Percentiles rank a stretch among this genome's conserved stretches.
phyloP scores from a whole-genome alignment of 768 basidiomycete species.

The Suillus cothurnatus region DNA sequence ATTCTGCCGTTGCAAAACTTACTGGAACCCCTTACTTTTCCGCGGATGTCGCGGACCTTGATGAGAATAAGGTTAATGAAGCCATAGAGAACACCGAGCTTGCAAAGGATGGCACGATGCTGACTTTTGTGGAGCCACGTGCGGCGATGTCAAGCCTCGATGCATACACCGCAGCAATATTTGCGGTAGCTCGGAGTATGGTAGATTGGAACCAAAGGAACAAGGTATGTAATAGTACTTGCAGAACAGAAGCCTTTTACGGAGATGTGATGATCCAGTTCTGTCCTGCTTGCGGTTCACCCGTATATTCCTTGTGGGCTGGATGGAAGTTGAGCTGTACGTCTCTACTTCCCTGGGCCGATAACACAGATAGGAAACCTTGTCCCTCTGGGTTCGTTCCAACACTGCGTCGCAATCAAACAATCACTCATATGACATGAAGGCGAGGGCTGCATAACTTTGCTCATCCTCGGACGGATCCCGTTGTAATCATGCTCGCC shows the following conservation, averaged over 20 bases:
- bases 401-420: conserved; percentile 3
- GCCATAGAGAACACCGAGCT: conserved; percentile 42
- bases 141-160: conserved; percentile 57
- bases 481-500: conserved; percentile 90
- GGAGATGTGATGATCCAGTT: conserved; percentile 51
- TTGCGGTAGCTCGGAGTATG: conserved; percentile 78
- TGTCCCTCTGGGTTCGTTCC: conserved; percentile 71
- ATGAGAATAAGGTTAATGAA: conserved; percentile 44
- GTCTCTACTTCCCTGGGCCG: conserved; percentile 73
- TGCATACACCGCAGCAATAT: conserved; percentile 69
- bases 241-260: not conserved
- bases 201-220: conserved; percentile 94
- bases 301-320: conserved; percentile 85
- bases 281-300: conserved; percentile 85
- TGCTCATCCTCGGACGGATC: conserved; percentile 78
- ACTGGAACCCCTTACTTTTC: conserved; percentile 88
- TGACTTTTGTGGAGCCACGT: conserved; percentile 71
- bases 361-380: conserved; percentile 60
- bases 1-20: conserved; percentile 56
- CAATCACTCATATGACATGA: conserved; percentile 19
- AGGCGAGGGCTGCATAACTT: conserved; percentile 90
- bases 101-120: conserved; percentile 37
- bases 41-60: conserved; percentile 65
- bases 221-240: conserved; percentile 49
- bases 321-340: conserved; percentile 93